Conservation (phyloP, 352 stramenopile species). For the Phytophthora quininea region DNA sequence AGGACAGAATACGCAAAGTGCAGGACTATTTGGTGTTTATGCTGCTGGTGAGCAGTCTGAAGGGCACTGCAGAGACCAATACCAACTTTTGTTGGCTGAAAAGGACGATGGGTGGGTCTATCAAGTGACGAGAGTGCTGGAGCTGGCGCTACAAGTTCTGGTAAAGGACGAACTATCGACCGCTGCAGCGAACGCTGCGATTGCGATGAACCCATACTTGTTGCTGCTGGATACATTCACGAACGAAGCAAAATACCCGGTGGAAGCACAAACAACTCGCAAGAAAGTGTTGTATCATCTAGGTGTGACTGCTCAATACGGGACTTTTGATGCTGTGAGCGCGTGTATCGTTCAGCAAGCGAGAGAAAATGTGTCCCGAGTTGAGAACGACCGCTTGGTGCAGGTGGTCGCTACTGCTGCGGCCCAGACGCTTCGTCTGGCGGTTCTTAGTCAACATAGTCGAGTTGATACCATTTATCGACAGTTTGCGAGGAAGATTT, state of each 20-base stretch:
- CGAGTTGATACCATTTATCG: conserved; percentile 9
- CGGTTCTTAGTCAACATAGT: conserved; percentile 9
- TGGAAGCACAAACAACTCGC: conserved; percentile 22
- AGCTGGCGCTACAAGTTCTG: conserved; percentile 45
- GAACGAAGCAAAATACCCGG: conserved; percentile 32
- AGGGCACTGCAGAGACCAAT: conserved; percentile 15
- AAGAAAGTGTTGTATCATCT: conserved; percentile 36
- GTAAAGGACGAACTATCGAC: conserved; percentile 33
- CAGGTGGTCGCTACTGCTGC: conserved; percentile 35
- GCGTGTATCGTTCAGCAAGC: conserved; percentile 32
- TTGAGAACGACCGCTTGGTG: conserved; percentile 32
- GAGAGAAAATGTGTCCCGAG: conserved; percentile 8
- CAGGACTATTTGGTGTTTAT: conserved; percentile 69
- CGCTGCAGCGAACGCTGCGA: conserved; percentile 3
- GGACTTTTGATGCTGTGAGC: conserved; percentile 43
- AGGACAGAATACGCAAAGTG: conserved; percentile 45
- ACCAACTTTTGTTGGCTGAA: conserved; percentile 33
- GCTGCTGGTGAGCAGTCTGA: conserved; percentile 61
- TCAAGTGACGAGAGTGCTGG: conserved; percentile 50
- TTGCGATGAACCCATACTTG: conserved; percentile 49
- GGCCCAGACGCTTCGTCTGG: conserved; percentile 25
- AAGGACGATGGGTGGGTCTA: conserved; percentile 56
- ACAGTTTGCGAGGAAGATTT: conserved; percentile 37
- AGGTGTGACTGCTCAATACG: conserved; percentile 23
- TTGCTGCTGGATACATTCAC: conserved; percentile 57